phyloP scores from a whole-genome alignment of 2,329 filamentous ascomycete genomes.

The Fusarium sp. region DNA sequence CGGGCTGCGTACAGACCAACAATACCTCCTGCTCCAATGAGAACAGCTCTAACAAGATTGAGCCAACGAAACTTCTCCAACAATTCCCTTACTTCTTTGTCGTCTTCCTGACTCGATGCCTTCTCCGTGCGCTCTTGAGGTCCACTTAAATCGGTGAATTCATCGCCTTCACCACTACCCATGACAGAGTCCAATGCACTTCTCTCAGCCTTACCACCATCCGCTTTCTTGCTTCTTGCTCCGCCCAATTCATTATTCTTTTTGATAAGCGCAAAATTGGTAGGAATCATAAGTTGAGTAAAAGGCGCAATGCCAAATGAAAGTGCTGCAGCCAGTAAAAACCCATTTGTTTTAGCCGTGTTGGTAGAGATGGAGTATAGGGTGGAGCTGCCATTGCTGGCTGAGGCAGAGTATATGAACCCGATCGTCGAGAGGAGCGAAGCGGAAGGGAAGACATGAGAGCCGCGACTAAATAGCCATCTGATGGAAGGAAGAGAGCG shows the following conservation, averaged over 20 bases:
- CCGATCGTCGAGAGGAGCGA: background rate
- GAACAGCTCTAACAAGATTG: background rate
- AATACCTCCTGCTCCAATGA: conserved; percentile 8
- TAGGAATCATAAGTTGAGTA: conserved; percentile 11
- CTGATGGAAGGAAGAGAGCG: background rate
- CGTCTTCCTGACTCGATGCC: background rate
- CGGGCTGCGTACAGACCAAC: background rate
- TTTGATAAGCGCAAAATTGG: conserved; percentile 1
- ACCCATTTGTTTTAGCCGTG: background rate
- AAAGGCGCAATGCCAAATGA: conserved; percentile 7
- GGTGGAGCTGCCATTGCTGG: too few species aligned
- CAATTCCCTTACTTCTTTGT: background rate
- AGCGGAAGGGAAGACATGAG: background rate
- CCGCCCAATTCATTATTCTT: background rate
- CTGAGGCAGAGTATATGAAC: background rate
- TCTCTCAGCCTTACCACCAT: background rate
- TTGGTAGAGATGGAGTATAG: background rate
- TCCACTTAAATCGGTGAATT: background rate
- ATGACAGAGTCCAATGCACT: conserved; percentile 2
- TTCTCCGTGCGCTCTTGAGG: background rate
- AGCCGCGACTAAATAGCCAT: conserved; percentile 3
- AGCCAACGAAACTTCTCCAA: conserved; percentile 12
- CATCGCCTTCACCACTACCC: background rate
- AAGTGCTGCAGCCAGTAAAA: background rate
- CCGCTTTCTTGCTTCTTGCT: background rate